Evolutionary conservation across 2,329 filamentous ascomycete genomes (phyloP), one percentile per base, ranked within the genome.

Genomic region (Alternaria longipes): DNA sequence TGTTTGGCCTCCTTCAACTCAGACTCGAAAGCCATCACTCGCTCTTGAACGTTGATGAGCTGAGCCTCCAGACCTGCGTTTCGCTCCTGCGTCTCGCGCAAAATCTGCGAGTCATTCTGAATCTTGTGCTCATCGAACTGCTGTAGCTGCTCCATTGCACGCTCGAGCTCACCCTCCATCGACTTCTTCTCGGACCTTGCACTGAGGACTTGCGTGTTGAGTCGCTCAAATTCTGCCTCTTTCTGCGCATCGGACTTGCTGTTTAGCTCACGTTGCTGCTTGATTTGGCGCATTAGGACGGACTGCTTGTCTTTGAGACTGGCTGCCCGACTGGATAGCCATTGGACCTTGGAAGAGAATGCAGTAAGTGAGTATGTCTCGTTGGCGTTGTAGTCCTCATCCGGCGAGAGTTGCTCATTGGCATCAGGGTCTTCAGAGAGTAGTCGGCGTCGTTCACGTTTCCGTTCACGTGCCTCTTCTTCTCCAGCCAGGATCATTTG

Each of bases 241-340:
- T 74, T 78, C 49, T 80, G 76, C 3, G 75, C 84, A 68, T 97
- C 93, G 1, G 92, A 93, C 74, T 94, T 94, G 81, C 86, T 93
- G 80, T 97, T 97, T 59, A 97, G 86, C 74, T 97, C 93, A 60
- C 94, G 91, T 80, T 98, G 94, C 76, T 98, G 94, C 81, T 97
- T 94, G 72, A 97, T 94, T 77, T 98, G 94, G 44, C 93, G 89
- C 72, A 94, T 91, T 8, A 98, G 85, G 22, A 97, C 94, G 50
- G 89, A 88, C 76, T 97, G 96, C 75, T 98, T 94, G 70, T 97
- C 92, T 63, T 92, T 90, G 36, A 97, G 83, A 20, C 87, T 87
- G 18, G 89, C 90, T n/a, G 92, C 87, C 60, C 92, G 91, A 41
- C 85, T 84, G 74, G 93, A 92, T 5, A 97, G 82, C 81, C 89